Base-by-base conservation (phyloP, 2,329 filamentous ascomycete species). In the Ilyonectria mors-panacis region DNA sequence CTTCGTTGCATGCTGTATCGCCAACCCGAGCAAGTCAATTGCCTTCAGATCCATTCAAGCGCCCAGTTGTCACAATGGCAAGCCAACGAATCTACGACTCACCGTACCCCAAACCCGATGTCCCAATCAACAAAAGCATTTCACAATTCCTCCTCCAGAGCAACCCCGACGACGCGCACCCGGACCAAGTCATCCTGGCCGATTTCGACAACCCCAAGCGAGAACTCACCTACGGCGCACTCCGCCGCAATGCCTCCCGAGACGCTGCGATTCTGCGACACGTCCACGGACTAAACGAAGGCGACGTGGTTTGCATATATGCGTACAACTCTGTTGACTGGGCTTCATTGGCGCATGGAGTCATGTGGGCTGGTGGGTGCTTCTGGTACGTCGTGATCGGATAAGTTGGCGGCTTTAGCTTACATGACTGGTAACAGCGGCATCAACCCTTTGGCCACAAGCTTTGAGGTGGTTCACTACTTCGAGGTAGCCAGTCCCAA, bases 81-180 rank as follows among this genome's bases (percentile, higher is more conserved):
- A 13, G 47, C 8, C 59, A 42, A 33, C 53, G 50, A 37, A 54
- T 69, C 56, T 67, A 70, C 64, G 17, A 60, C 19, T 73, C 67
- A 4, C 69, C 70, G 10, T 74, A 74, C 42, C 70, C 69, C 28
- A 54, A 59, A 50, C 59, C 68, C 15, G 3, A 64, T 54, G 67
- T 73, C 37, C 74, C 75, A 6, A 68, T 50, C 9, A 45, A 74
- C 21, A 47, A 68, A 6, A 76, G 75, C 21, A 37, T 76, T 6
- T 73, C 73, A 0, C 71, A 77, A 39, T 76, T 76, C 35, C 58
- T 76, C 13, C 53, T 75, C 4, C 58, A 63, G 4, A 71, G 59
- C 6, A 70, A 77, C 56, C 71, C 75, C 0, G 75, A 77, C 48
- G 74, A 76, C 61, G 67, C 73, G 4, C 61, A 67, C 15, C 47